These are phyloP conservation scores for Russula dissimulans DNA, from an alignment of 768 basidiomycete species.

Conservation along the genomic window DNA sequence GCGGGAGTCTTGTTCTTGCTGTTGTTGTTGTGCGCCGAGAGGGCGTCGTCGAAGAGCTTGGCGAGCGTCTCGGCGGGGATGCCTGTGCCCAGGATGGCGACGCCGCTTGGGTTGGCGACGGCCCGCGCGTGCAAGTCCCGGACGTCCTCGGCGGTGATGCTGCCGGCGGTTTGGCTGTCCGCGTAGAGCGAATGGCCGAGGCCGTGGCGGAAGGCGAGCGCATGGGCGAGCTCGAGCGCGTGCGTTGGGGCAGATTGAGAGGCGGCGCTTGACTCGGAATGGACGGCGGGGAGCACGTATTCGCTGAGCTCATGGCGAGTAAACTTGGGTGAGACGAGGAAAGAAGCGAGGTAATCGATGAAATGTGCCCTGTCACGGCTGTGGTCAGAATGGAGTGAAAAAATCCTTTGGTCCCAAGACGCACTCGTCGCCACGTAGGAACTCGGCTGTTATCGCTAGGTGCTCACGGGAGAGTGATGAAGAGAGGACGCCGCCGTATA, in stretches of 20 bases:
- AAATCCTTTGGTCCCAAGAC: constrained; percentile 29
- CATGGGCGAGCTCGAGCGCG: constrained; percentile 83
- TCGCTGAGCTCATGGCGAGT: constrained; percentile 71
- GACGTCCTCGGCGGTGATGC: constrained; percentile 59
- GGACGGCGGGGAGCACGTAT: constrained; percentile 61
- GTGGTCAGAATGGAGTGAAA: background rate
- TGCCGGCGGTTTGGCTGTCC: constrained; percentile 41
- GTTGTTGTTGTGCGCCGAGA: constrained; percentile 35
- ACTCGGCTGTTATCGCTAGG: constrained; percentile 89
- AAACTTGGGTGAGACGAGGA: constrained; percentile 75
- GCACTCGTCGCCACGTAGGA: constrained; percentile 91
- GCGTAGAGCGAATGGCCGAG: constrained; percentile 90
- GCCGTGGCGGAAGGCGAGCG: constrained; percentile 87
- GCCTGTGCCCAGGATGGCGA: constrained; percentile 73
- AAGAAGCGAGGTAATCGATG: constrained; percentile 78
- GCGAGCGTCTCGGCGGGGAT: constrained; percentile 61
- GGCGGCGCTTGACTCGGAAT: constrained; percentile 58
- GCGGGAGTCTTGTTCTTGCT: too few species aligned
- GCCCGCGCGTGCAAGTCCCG: constrained; percentile 62
- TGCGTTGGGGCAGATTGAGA: constrained; percentile 48
- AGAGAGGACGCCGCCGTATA: constrained; percentile 88
- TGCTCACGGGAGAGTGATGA: constrained; percentile 81
- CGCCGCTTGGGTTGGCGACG: constrained; percentile 73
- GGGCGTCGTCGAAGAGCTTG: constrained; percentile 57
- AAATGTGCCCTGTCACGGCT: constrained; percentile 61